A percentile compares a stretch with the other conserved stretches of the same genome.
These are phyloP conservation scores for Podila clonocystis DNA, from an alignment of 192 early-diverging fungal genomes.

Conservation along the genomic window DNA sequence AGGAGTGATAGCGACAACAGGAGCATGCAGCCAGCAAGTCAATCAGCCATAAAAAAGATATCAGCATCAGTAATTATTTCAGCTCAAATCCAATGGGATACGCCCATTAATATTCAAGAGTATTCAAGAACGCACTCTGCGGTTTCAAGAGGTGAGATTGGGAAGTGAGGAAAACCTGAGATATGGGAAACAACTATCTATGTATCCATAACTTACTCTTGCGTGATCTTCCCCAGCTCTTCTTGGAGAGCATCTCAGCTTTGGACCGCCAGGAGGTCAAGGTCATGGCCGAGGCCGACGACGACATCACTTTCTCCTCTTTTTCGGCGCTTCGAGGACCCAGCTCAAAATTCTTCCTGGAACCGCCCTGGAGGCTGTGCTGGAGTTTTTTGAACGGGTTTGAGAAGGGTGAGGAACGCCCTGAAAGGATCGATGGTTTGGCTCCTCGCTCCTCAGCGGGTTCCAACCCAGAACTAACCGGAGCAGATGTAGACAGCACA, in stretches of 20 bases:
- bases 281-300: slow-evolving; percentile 39
- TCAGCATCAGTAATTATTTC: too few relatives aligned
- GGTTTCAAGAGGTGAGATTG: background rate
- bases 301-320: slow-evolving; percentile 27
- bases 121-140: too few relatives aligned
- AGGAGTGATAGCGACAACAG: too few relatives aligned
- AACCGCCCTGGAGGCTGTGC: slow-evolving; percentile 12
- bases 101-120: too few relatives aligned
- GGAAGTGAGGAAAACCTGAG: background rate
- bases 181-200: background rate
- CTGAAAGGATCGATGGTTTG: slow-evolving; percentile 16
- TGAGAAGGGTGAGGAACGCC: slow-evolving; percentile 31
- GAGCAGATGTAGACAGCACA: slow-evolving; percentile 39
- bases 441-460: slow-evolving; percentile 6
- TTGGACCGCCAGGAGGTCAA: slow-evolving; percentile 51
- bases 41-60: too few relatives aligned
- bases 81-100: too few relatives aligned
- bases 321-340: background rate
- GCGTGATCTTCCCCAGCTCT: slow-evolving; percentile 39
- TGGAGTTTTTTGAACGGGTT: slow-evolving; percentile 51
- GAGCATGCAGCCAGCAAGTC: too few relatives aligned
- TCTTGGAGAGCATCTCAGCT: slow-evolving; percentile 47
- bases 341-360: background rate
- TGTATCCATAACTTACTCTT: slow-evolving; percentile 36
- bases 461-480: background rate